phyloP scores from a whole-genome alignment of 73 alveolate species.

The Paramecium pentaurelia region DNA sequence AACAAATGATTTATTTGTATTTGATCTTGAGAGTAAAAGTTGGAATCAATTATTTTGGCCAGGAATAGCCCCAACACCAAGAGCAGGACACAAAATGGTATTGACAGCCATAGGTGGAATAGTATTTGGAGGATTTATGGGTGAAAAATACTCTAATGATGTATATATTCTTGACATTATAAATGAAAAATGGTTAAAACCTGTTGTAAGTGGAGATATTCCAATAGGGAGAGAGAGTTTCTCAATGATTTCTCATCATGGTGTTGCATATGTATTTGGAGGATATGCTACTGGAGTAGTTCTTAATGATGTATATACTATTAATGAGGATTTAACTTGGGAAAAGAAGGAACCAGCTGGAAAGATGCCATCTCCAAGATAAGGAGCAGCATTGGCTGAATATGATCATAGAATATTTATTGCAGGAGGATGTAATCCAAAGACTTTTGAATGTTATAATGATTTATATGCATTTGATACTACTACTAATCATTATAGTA shows the following conservation, averaged over 20 bases:
- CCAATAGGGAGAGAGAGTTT: slow-evolving; percentile 48
- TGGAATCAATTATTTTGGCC: slow-evolving; percentile 38
- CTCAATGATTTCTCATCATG: slow-evolving; percentile 39
- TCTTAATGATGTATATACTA: slow-evolving; percentile 3
- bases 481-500: neutral
- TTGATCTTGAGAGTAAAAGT: slow-evolving; percentile 46
- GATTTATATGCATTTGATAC: slow-evolving; percentile 38
- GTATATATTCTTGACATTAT: slow-evolving; percentile 25
- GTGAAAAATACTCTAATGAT: slow-evolving; percentile 44
- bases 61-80: slow-evolving; percentile 44
- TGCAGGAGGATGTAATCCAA: slow-evolving; percentile 56
- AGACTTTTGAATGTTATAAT: slow-evolving; percentile 31
- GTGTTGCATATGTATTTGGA: slow-evolving; percentile 45
- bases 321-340: slow-evolving; percentile 54
- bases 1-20: slow-evolving; percentile 7
- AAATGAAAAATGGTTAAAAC: slow-evolving; percentile 41
- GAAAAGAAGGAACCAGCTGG: slow-evolving; percentile 28
- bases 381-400: slow-evolving; percentile 36
- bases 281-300: slow-evolving; percentile 52
- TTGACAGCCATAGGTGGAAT: slow-evolving; percentile 39
- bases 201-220: slow-evolving; percentile 20
- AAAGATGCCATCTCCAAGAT: slow-evolving; percentile 26
- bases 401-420: slow-evolving; percentile 33
- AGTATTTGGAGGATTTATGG: slow-evolving; percentile 44
- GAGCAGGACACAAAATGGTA: slow-evolving; percentile 42